phyloP scores from a whole-genome alignment of 352 stramenopile genomes.

The Globisporangium emineosum region DNA sequence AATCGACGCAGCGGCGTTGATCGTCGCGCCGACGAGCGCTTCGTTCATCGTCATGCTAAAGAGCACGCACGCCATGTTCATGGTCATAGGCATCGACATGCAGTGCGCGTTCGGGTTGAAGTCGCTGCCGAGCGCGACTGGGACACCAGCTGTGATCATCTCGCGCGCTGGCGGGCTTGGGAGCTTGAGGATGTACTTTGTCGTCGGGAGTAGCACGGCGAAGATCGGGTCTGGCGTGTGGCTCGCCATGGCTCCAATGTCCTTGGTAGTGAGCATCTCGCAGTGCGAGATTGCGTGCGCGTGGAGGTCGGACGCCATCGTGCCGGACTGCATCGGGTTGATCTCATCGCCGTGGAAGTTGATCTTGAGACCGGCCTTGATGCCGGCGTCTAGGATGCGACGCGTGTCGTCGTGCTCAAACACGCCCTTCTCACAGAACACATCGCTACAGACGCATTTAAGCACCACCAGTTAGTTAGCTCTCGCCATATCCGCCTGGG shows the following conservation, averaged over 20 bases:
- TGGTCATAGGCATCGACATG: slow-evolving; percentile 83
- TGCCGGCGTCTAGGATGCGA: slow-evolving; percentile 66
- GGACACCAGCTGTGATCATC: slow-evolving; percentile 66
- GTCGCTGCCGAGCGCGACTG: slow-evolving; percentile 74
- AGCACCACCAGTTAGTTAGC: not conserved
- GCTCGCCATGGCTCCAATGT: slow-evolving; percentile 63
- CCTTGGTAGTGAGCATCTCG: slow-evolving; percentile 67
- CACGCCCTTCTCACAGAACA: slow-evolving; percentile 85
- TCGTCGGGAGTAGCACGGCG: slow-evolving; percentile 76
- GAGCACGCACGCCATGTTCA: slow-evolving; percentile 85
- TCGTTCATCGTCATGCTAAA: slow-evolving; percentile 87
- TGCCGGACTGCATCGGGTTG: slow-evolving; percentile 62
- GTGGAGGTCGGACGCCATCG: slow-evolving; percentile 52
- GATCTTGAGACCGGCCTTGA: slow-evolving; percentile 63
- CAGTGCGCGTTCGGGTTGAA: slow-evolving; percentile 88
- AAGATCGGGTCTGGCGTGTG: slow-evolving; percentile 58
- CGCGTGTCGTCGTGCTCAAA: slow-evolving; percentile 79
- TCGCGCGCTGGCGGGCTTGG: slow-evolving; percentile 63
- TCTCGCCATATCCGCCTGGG: not conserved
- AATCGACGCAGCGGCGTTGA: slow-evolving; percentile 83
- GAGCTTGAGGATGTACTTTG: slow-evolving; percentile 83
- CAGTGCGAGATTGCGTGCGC: slow-evolving; percentile 73
- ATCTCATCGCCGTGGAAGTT: slow-evolving; percentile 87
- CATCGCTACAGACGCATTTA: slow-evolving; percentile 29
- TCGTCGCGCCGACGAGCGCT: slow-evolving; percentile 74